Conservation (phyloP, 805 yeast species). For the Starmera pachycereana region DNA sequence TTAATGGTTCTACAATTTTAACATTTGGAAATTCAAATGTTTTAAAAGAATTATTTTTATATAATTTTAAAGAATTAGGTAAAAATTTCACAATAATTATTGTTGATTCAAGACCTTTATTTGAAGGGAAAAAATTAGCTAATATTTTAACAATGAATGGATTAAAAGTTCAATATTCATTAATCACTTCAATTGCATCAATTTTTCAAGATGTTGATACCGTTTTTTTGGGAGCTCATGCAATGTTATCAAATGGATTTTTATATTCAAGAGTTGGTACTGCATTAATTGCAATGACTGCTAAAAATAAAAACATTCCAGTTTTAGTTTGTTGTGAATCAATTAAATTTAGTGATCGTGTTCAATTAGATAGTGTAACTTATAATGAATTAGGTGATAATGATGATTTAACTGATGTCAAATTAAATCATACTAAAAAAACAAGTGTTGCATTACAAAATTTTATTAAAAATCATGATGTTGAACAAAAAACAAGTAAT, state of each 20-base stretch:
- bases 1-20: constrained; percentile 66
- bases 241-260: constrained; percentile 91
- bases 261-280: constrained; percentile 92
- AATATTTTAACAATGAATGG: constrained; percentile 50
- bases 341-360: constrained; percentile 88
- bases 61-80: constrained; percentile 50
- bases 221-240: constrained; percentile 93
- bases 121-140: constrained; percentile 81
- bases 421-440: constrained; percentile 40
- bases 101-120: constrained; percentile 88
- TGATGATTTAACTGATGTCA: constrained; percentile 51
- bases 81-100: constrained; percentile 73
- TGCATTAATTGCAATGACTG: constrained; percentile 86
- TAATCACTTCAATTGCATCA: constrained; percentile 70
- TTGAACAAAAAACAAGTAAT: constrained; percentile 17
- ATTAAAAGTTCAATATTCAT: constrained; percentile 62
- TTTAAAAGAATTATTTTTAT: constrained; percentile 59
- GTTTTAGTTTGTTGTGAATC: constrained; percentile 94
- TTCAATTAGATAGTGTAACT: constrained; percentile 93
- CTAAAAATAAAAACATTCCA: constrained; percentile 80
- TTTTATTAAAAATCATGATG: constrained; percentile 35
- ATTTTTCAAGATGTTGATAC: constrained; percentile 81
- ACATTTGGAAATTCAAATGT: constrained; percentile 88
- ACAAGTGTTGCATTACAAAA: constrained; percentile 49
- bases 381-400: constrained; percentile 82